phyloP scores from a whole-genome alignment of 1,284 basidiomycete species.

The Cutaneotrichosporon sp. region DNA sequence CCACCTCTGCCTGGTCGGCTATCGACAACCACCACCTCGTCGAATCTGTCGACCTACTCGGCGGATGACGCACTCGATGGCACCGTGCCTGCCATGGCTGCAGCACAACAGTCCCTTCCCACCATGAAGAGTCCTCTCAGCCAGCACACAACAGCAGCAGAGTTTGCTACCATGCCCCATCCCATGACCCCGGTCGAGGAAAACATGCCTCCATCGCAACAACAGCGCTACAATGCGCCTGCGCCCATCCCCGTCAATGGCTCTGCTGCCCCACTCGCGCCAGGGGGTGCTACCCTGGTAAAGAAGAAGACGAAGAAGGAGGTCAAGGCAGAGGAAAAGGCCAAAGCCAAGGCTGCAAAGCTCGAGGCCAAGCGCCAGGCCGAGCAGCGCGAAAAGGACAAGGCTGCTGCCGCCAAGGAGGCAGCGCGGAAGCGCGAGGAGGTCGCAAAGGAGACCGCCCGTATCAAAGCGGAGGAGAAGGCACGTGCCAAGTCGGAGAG shows the following conservation, averaged over 20 bases:
- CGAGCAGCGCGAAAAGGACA: slow-evolving; percentile 13
- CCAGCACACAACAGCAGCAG: slow-evolving; percentile 26
- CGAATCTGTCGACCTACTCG: slow-evolving; percentile 5
- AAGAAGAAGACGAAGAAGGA: slow-evolving; percentile 68
- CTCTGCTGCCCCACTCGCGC: background rate
- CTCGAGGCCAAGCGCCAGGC: slow-evolving; percentile 16
- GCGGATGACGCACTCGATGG: background rate
- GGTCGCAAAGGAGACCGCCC: slow-evolving; percentile 15
- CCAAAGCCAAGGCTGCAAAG: slow-evolving; percentile 20
- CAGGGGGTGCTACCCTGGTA: slow-evolving; percentile 4
- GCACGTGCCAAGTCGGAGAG: slow-evolving; percentile 20
- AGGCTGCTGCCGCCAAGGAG: slow-evolving; percentile 1
- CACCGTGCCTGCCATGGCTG: background rate
- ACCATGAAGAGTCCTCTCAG: slow-evolving; percentile 26
- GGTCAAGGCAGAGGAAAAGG: slow-evolving; percentile 59
- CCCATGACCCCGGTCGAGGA: slow-evolving; percentile 2
- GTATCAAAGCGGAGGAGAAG: slow-evolving; percentile 14
- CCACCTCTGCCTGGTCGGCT: slow-evolving; percentile 17
- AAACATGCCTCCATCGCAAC: background rate
- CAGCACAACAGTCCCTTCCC: slow-evolving; percentile 14
- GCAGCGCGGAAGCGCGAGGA: slow-evolving; percentile 16
- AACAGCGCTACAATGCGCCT: background rate
- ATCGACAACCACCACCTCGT: slow-evolving; percentile 7
- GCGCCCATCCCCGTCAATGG: background rate
- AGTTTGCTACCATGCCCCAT: slow-evolving; percentile 4